phyloP scores from a whole-genome alignment of 805 yeast genomes.

The Ogataea degrootiae region DNA sequence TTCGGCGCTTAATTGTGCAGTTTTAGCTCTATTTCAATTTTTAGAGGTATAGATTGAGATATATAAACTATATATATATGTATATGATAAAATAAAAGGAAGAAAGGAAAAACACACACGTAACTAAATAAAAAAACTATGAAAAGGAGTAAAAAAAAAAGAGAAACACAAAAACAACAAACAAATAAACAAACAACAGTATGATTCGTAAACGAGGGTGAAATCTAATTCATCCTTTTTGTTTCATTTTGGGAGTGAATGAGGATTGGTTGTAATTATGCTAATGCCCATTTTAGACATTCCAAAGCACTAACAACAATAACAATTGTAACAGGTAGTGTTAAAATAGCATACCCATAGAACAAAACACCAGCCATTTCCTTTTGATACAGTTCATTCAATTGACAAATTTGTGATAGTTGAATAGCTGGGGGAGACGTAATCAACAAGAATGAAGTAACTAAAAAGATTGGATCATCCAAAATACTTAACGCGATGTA shows the following conservation, averaged over 20 bases:
- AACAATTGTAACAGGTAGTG: slow-evolving; percentile 70
- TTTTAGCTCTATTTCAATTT: too few species aligned
- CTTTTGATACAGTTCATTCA: slow-evolving; percentile 68
- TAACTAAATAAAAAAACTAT: too few species aligned
- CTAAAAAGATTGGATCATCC: slow-evolving; percentile 76
- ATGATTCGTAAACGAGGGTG: not conserved
- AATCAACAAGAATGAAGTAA: slow-evolving; percentile 70
- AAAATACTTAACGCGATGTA: slow-evolving; percentile 60
- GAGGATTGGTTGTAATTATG: too few species aligned
- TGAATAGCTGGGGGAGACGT: slow-evolving; percentile 84
- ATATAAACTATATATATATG: too few species aligned
- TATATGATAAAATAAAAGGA: too few species aligned
- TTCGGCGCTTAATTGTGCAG: too few species aligned
- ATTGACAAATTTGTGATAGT: slow-evolving; percentile 73
- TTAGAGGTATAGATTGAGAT: too few species aligned
- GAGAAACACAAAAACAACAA: not conserved
- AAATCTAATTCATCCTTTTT: too few species aligned
- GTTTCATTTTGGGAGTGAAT: too few species aligned
- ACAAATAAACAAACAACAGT: not conserved
- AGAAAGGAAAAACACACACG: too few species aligned
- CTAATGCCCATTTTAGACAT: slow-evolving; percentile 36
- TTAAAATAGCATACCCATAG: slow-evolving; percentile 75
- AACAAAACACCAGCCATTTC: slow-evolving; percentile 81
- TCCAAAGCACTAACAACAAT: slow-evolving; percentile 66
- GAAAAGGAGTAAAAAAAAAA: not conserved